A percentile compares a stretch with the other conserved stretches of the same genome.
Conservation (phyloP, 2,329 filamentous ascomycete genomes). For the Rhinocladiella similis region DNA sequence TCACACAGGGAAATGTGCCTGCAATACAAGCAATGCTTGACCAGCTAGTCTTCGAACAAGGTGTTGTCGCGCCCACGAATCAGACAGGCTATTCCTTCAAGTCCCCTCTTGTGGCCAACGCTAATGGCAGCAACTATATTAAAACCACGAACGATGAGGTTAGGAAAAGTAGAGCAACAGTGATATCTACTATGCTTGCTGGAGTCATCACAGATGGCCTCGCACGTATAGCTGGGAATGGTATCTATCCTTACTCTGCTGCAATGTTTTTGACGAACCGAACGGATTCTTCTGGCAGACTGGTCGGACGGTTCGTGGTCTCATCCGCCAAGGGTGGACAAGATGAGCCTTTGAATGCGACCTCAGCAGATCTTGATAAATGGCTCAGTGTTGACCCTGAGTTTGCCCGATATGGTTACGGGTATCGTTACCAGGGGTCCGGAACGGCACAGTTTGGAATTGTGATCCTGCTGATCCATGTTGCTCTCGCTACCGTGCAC, state of each 20-base stretch:
- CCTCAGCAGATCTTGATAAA: slow-evolving; percentile 4
- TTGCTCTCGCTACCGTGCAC: slow-evolving; percentile 9
- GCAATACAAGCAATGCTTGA: slow-evolving; percentile 16
- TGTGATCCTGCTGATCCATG: slow-evolving; percentile 17
- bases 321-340: slow-evolving; percentile 16
- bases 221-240: slow-evolving; percentile 20
- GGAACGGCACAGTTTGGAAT: slow-evolving; percentile 21
- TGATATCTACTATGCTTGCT: slow-evolving; percentile 19
- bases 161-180: slow-evolving; percentile 9
- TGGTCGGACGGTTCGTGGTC: slow-evolving; percentile 18
- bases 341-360: slow-evolving; percentile 17
- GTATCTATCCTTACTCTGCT: slow-evolving; percentile 19
- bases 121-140: not conserved
- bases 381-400: slow-evolving; percentile 21
- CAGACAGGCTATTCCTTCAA: slow-evolving; percentile 15
- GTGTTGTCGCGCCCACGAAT: slow-evolving; percentile 1
- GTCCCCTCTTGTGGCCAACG: slow-evolving; percentile 10
- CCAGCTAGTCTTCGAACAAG: slow-evolving; percentile 1
- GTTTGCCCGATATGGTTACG: slow-evolving; percentile 21
- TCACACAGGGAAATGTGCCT: slow-evolving; percentile 2
- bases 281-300: slow-evolving; percentile 7
- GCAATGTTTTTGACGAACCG: slow-evolving; percentile 22
- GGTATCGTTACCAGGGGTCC: slow-evolving; percentile 19
- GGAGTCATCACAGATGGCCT: slow-evolving; percentile 20
- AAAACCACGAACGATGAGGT: slow-evolving; percentile 10